Base-by-base conservation (phyloP, 805 yeast species). In the Starmerella floricola region DNA sequence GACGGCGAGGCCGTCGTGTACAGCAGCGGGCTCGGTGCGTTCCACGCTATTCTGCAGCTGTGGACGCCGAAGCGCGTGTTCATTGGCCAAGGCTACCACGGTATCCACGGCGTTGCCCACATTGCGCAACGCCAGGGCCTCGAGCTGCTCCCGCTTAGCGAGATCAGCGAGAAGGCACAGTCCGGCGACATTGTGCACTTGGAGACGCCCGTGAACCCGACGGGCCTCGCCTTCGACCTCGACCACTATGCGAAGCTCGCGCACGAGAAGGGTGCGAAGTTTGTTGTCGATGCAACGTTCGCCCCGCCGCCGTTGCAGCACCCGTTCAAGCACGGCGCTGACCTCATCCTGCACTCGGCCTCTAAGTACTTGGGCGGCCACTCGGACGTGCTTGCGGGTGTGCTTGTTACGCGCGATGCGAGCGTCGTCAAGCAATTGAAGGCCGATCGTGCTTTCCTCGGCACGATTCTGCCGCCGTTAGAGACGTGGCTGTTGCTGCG, bases 301-400 rank as follows among this genome's bases (percentile, higher is more conserved):
- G 96, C 95, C 8, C 95, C 96, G 18, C 94, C 94, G 11, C 95
- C 95, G 12, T 62, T 86, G 45, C 82, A 75, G 53, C 73, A 83
- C 49, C 88, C 94, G 4, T 85, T 85, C 64, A 67, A 69, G 27
- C 78, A 71, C 52, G 95, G 88, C 38, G 94, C 80, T 23, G 96
- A 88, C 60, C 61, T 84, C 50, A 76, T 88, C 13, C 65, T 88
- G 73, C 95, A 87, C 60, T 84, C 95, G 1, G 95, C 86, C 1
- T 86, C 95, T 1, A 87, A 87, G 59, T 88, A 79, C 63, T 79
- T 85, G 56, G 95, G 94, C 28, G 96, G 97, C 12, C 95, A 87
- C 60, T 81, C 94, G 4, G 97, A 88, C 61, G 63, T 86, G 30
- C 66, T 87, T 36, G 87, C 94, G 3, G 96, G 97, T 24, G 67